Percentiles rank a stretch among this genome's conserved stretches.
Evolutionary conservation across 2,329 filamentous ascomycete genomes (phyloP).

Genomic region (Sphaerostilbella broomeana): DNA sequence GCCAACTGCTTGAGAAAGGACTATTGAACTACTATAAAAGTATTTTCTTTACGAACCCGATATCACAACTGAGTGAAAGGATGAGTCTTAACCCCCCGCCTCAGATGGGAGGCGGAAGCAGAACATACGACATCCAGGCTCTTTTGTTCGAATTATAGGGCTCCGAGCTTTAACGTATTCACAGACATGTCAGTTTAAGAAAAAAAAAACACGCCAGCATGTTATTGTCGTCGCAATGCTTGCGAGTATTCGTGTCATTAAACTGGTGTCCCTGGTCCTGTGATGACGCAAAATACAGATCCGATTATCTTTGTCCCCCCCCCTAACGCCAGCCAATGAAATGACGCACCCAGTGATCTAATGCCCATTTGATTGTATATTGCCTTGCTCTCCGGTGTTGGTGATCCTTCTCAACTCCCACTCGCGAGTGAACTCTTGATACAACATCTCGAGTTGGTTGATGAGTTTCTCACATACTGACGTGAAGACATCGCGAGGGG

Average conservation of each 20-base stretch:
- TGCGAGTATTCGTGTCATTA: neutral
- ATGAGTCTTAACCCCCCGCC: neutral
- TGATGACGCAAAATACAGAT: slow-evolving; percentile 11
- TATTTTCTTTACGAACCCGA: too few relatives aligned
- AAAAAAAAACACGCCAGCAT: too few relatives aligned
- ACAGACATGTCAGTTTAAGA: too few relatives aligned
- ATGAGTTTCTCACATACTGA: slow-evolving; percentile 77
- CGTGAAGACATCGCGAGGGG: slow-evolving; percentile 82
- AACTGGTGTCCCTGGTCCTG: slow-evolving; percentile 1
- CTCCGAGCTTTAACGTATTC: too few relatives aligned
- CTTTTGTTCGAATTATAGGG: too few relatives aligned
- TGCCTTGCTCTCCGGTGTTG: slow-evolving; percentile 53
- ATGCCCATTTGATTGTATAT: slow-evolving; percentile 32
- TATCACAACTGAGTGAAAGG: too few relatives aligned
- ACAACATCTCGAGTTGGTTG: slow-evolving; percentile 69
- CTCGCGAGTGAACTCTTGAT: slow-evolving; percentile 86
- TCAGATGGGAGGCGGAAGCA: neutral
- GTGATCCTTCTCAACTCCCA: slow-evolving; percentile 85
- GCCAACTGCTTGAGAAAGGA: slow-evolving; percentile 36
- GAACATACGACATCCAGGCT: too few relatives aligned
- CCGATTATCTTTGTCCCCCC: slow-evolving; percentile 9
- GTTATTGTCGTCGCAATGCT: slow-evolving; percentile 3
- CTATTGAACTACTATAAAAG: too few relatives aligned
- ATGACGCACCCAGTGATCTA: slow-evolving; percentile 13
- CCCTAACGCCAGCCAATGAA: slow-evolving; percentile 20